Base-by-base conservation (phyloP, 257 asterid species). In the Coffea eugenioides region DNA sequence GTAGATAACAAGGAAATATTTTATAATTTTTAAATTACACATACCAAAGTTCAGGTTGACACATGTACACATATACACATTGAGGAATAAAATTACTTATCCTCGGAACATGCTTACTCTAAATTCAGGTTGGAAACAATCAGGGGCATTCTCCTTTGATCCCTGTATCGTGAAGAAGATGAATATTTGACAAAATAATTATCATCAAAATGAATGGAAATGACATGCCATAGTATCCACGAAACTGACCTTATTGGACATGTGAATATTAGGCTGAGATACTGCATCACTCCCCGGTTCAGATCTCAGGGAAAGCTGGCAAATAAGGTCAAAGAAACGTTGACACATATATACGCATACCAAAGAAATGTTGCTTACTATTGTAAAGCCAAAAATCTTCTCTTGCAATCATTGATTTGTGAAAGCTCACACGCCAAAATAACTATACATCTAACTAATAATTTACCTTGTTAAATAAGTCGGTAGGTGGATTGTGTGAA, bases 221-320 rank as follows among this genome's bases (percentile, higher is more conserved):
- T 69, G 4, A n/a, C 20, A 70, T 49, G 64, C 61, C 70, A 62
- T 66, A 54, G 25, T 46, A 62, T 69, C 34, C 59, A 34, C 67
- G 46, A 84, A 80, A 69, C 88, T 84, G 85, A 92, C 95, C 93
- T 88, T 87, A 71, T 72, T 79, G 3, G 83, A 83, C 68, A 66
- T 70, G 70, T 43, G 83, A 45, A 77, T 76, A 72, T 86, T 83
- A 34, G 83, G 80, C 78, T 31, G 87, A 64, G 88, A 46, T 77
- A 74, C 79, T 56, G 62, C 69, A 52, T 82, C 57, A 25, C 61
- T 73, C 48, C 90, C 85, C 59, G 48, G 57, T 62, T 85, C 89
- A 75, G 96, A 74, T 76, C 80, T 83, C 71, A 92, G 83, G 71
- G 97, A 90, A 80, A 94, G 90, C 98, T 94, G 90, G 72, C 79